Conservation (phyloP, 352 stramenopile species). For the Phytophthora crassamura region DNA sequence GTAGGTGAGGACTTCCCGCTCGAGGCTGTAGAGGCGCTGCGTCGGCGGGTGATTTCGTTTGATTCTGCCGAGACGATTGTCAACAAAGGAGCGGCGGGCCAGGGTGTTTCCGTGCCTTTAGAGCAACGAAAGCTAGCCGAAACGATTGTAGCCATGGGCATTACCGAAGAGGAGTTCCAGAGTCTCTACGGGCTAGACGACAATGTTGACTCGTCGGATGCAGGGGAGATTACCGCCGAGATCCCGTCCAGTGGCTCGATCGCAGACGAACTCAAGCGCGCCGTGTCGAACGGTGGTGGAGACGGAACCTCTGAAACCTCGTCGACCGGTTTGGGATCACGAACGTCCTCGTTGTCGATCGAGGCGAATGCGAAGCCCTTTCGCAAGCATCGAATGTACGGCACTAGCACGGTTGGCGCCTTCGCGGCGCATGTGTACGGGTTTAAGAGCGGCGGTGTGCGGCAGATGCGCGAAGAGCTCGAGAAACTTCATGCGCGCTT, state of each 20-base stretch:
- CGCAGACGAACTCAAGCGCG: slow-evolving; percentile 22
- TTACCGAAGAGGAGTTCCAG: slow-evolving; percentile 55
- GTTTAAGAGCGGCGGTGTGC: slow-evolving; percentile 79
- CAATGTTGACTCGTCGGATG: slow-evolving; percentile 24
- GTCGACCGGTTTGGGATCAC: slow-evolving; percentile 7
- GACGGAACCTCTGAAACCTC: not conserved
- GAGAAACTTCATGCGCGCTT: slow-evolving; percentile 58
- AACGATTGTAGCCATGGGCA: slow-evolving; percentile 76
- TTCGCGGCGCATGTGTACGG: slow-evolving; percentile 88
- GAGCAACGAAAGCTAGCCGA: slow-evolving; percentile 77
- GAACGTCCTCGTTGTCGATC: slow-evolving; percentile 24
- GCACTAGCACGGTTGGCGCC: slow-evolving; percentile 80
- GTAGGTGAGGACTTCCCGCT: slow-evolving; percentile 35
- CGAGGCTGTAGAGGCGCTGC: slow-evolving; percentile 66
- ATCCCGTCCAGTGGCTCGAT: slow-evolving; percentile 10
- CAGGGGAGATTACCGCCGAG: slow-evolving; percentile 20
- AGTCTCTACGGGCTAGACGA: slow-evolving; percentile 39
- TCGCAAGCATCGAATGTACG: slow-evolving; percentile 71
- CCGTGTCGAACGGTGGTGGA: slow-evolving; percentile 6
- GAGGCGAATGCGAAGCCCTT: slow-evolving; percentile 48
- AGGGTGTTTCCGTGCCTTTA: slow-evolving; percentile 44
- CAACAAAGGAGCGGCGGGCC: slow-evolving; percentile 53
- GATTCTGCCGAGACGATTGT: slow-evolving; percentile 81
- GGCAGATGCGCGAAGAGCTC: slow-evolving; percentile 76
- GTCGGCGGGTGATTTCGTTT: slow-evolving; percentile 76